phyloP scores from a whole-genome alignment of 2,329 filamentous ascomycete genomes.

The Phaeophleospora eucalypticola region DNA sequence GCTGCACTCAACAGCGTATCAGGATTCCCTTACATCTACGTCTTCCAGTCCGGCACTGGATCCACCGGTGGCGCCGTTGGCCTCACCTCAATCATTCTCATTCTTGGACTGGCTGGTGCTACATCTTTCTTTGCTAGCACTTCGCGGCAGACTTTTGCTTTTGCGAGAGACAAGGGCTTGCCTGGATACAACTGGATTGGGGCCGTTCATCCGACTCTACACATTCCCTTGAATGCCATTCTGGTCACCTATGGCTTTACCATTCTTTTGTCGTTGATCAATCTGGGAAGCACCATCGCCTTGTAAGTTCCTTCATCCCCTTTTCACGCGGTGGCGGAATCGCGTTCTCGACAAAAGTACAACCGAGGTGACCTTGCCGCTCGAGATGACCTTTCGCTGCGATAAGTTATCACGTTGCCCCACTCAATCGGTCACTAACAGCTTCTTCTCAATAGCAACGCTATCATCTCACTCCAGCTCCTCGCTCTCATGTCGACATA shows the following conservation, averaged over 20 bases:
- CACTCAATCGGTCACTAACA: too few relatives aligned
- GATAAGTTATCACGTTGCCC: too few relatives aligned
- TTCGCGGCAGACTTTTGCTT: slow-evolving; percentile 42
- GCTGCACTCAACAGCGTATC: slow-evolving; percentile 13
- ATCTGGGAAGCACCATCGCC: slow-evolving; percentile 33
- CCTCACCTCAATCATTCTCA: slow-evolving; percentile 20
- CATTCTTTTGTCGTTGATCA: slow-evolving; percentile 33
- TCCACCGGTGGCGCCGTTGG: slow-evolving; percentile 19
- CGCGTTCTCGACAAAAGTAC: too few relatives aligned
- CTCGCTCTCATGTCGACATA: slow-evolving; percentile 35
- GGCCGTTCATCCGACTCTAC: slow-evolving; percentile 23
- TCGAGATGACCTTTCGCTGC: too few relatives aligned
- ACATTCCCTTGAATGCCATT: slow-evolving; percentile 35
- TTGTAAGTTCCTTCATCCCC: too few relatives aligned
- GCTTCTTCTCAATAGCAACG: too few relatives aligned
- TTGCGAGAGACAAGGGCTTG: slow-evolving; percentile 40
- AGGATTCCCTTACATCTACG: slow-evolving; percentile 24
- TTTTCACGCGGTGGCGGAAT: too few relatives aligned
- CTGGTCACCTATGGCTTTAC: slow-evolving; percentile 28
- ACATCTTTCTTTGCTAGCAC: slow-evolving; percentile 37
- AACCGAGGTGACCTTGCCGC: too few relatives aligned
- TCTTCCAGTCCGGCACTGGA: slow-evolving; percentile 23
- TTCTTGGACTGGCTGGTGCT: slow-evolving; percentile 21
- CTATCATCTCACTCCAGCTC: slow-evolving; percentile 33
- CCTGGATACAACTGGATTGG: slow-evolving; percentile 35